Conservation (phyloP, 192 early-diverging fungal genomes). For the Geranomyces variabilis region DNA sequence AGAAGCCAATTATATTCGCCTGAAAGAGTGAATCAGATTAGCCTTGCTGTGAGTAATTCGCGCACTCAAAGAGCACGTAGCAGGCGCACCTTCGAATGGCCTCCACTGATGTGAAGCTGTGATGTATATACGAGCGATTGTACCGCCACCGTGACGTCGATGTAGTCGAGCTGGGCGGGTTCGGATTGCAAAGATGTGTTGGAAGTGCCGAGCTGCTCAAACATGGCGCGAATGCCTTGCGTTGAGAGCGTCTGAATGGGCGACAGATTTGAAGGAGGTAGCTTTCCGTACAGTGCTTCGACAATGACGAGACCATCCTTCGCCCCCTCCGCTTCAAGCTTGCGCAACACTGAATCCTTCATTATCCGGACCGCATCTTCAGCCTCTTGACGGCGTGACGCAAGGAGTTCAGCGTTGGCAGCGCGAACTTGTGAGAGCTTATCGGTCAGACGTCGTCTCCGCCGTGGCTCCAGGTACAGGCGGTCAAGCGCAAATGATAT, state of each 20-base stretch:
- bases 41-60: too few species aligned
- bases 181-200: neutral
- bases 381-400: conserved; percentile 73
- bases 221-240: conserved; percentile 36
- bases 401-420: conserved; percentile 54
- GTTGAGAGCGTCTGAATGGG: conserved; percentile 22
- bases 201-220: conserved; percentile 10
- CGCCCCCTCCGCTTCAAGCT: conserved; percentile 66
- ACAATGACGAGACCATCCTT: conserved; percentile 80
- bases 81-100: conserved; percentile 76
- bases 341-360: conserved; percentile 66
- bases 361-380: conserved; percentile 76
- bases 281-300: conserved; percentile 85
- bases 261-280: conserved; percentile 42
- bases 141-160: conserved; percentile 87
- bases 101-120: conserved; percentile 85
- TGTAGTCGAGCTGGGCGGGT: conserved; percentile 28
- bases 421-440: conserved; percentile 39
- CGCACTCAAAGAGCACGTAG: neutral
- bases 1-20: conserved; percentile 89
- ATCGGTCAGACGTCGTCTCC: conserved; percentile 29
- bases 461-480: conserved; percentile 42
- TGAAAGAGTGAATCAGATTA: too few species aligned
- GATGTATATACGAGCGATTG: conserved; percentile 83
- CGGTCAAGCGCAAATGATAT: conserved; percentile 39